A percentile compares a stretch with the other conserved stretches of the same genome.
These are phyloP conservation scores for Trichophyton verrucosum DNA, from an alignment of 2,329 filamentous ascomycete genomes.

Conservation along the genomic window DNA sequence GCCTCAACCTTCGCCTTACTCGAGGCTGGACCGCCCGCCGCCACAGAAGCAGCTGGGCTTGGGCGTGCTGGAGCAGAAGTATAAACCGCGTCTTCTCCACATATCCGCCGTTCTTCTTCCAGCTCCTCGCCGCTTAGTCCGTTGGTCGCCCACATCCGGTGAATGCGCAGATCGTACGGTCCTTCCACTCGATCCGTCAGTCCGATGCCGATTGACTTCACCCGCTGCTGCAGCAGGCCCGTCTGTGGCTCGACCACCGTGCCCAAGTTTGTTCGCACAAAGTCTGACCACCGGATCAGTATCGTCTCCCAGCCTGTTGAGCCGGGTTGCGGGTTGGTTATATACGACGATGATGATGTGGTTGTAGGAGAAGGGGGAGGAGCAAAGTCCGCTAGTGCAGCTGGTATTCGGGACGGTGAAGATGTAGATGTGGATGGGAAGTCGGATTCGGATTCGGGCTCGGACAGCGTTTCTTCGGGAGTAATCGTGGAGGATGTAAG, in stretches of 20 bases:
- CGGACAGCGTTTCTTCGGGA: constrained; percentile 11
- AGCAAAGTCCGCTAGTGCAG: constrained; percentile 27
- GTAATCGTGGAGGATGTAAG: constrained; percentile 12
- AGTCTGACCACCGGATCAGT: constrained; percentile 80
- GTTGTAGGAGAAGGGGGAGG: too few species aligned
- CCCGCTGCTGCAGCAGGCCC: constrained; percentile 74
- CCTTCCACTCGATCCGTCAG: constrained; percentile 81
- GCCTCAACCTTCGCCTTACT: not conserved
- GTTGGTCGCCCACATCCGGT: constrained; percentile 86
- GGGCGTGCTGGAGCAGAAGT: constrained; percentile 16
- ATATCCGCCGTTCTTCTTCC: constrained; percentile 31
- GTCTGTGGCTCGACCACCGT: constrained; percentile 86
- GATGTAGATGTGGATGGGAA: constrained; percentile 8
- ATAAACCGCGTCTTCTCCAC: constrained; percentile 27
- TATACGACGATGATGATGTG: constrained; percentile 18
- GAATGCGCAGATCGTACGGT: constrained; percentile 74
- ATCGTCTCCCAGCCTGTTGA: constrained; percentile 88
- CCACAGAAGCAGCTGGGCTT: not conserved
- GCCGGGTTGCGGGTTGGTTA: constrained; percentile 13
- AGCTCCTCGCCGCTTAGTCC: constrained; percentile 33
- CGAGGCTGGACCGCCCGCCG: not conserved
- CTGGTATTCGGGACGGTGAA: constrained; percentile 16
- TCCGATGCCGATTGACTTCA: constrained; percentile 74
- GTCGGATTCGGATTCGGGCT: not conserved
- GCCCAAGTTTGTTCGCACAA: constrained; percentile 89